A percentile compares a stretch with the other conserved stretches of the same genome.
phyloP scores from a whole-genome alignment of 129 eudicot species.

The Pittosporum tobira region DNA sequence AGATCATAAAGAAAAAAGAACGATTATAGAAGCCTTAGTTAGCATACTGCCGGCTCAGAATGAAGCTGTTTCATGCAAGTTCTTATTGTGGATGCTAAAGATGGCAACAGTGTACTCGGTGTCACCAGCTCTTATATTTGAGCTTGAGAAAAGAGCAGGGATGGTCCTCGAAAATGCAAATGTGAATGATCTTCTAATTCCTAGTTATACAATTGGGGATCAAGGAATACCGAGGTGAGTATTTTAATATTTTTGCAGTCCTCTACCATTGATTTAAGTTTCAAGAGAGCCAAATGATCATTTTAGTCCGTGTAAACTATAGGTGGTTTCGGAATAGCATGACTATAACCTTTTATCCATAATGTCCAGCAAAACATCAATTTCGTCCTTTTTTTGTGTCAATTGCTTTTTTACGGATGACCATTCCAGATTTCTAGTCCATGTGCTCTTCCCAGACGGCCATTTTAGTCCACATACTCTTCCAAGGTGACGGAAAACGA shows the following conservation, averaged over 20 bases:
- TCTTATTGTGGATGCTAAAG: slow-evolving; percentile 63
- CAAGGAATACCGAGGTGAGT: slow-evolving; percentile 49
- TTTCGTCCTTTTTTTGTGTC: too few species aligned
- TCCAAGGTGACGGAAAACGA: too few species aligned
- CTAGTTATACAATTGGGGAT: slow-evolving; percentile 37
- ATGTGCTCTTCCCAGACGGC: too few species aligned
- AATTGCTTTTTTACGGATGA: too few species aligned
- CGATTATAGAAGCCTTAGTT: slow-evolving; percentile 51
- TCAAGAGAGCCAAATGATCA: too few species aligned
- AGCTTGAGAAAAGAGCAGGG: slow-evolving; percentile 69
- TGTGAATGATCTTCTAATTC: slow-evolving; percentile 56
- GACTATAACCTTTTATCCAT: too few species aligned
- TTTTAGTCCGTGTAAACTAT: too few species aligned
- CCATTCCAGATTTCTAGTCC: too few species aligned
- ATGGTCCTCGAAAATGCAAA: slow-evolving; percentile 54
- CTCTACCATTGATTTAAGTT: neutral
- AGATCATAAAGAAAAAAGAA: slow-evolving; percentile 32
- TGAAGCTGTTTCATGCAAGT: slow-evolving; percentile 60
- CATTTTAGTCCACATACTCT: too few species aligned
- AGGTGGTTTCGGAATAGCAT: too few species aligned
- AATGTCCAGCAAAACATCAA: too few species aligned
- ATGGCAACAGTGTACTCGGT: slow-evolving; percentile 46
- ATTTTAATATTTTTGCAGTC: neutral
- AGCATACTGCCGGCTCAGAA: slow-evolving; percentile 55
- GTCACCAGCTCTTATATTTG: slow-evolving; percentile 60